Conservation (phyloP, 345 rosid genomes). For the Brassica napus region Da-Ae NC_063447.1:18629501-18630000, state of each 20-base stretch:
- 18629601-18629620: too few species aligned
- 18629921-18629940: neutral
- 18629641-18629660: too few species aligned
- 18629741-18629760: slow-evolving; percentile 7
- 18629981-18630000: slow-evolving; percentile 18
- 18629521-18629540: too few species aligned
- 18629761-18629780: slow-evolving; percentile 18
- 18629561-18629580: too few species aligned
- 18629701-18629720: too few species aligned
- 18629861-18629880: neutral
- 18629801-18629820: neutral
- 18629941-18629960: neutral
- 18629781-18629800: neutral
- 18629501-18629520: too few species aligned
- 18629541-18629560: too few species aligned
- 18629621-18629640: too few species aligned
- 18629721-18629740: neutral
- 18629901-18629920: neutral
- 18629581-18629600: too few species aligned
- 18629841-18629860: neutral
- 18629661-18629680: too few species aligned
- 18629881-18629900: slow-evolving; percentile 1
- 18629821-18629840: neutral
- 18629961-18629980: slow-evolving; percentile 8
- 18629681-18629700: too few species aligned